A percentile compares a stretch with the other conserved stretches of the same genome.
Evolutionary conservation across 1,284 basidiomycete species (phyloP).

Genomic region (Porphyrellus sp.): DNA sequence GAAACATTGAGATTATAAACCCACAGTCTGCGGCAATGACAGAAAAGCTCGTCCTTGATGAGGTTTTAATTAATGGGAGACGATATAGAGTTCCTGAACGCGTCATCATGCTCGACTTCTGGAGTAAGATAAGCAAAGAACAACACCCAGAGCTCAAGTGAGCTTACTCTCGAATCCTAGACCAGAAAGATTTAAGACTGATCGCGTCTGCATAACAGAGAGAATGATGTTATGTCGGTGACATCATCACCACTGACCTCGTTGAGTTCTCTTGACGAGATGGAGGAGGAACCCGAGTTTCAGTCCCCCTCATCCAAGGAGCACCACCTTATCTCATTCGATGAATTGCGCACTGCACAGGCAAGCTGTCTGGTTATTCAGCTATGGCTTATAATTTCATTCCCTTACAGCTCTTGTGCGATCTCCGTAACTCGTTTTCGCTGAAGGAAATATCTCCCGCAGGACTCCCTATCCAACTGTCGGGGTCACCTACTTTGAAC

Average conservation of each 20-base stretch:
- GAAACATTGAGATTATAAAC: constrained; percentile 86
- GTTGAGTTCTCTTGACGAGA: constrained; percentile 66
- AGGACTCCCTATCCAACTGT: neutral
- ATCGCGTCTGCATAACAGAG: constrained; percentile 30
- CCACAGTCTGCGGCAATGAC: constrained; percentile 48
- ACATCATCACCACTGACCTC: constrained; percentile 74
- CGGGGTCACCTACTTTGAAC: neutral
- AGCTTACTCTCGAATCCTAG: constrained; percentile 17
- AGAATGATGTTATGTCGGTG: constrained; percentile 43
- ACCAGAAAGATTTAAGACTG: neutral
- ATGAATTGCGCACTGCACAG: constrained; percentile 43
- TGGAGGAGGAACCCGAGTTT: constrained; percentile 40
- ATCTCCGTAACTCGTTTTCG: constrained; percentile 22
- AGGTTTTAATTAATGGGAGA: constrained; percentile 78
- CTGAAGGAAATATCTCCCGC: constrained; percentile 5
- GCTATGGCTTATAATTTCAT: constrained; percentile 14
- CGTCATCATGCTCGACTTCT: constrained; percentile 91
- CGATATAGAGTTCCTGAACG: constrained; percentile 93
- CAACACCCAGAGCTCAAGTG: constrained; percentile 44
- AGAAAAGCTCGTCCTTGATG: constrained; percentile 60
- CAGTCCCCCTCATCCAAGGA: constrained; percentile 19
- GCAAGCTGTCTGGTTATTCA: constrained; percentile 19
- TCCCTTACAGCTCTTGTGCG: constrained; percentile 25
- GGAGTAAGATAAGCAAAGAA: constrained; percentile 72
- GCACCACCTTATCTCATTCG: constrained; percentile 32